A percentile compares a stretch with the other conserved stretches of the same genome.
Evolutionary conservation across 345 rosid species (phyloP).

Genomic region (Salix udensis): DNA sequence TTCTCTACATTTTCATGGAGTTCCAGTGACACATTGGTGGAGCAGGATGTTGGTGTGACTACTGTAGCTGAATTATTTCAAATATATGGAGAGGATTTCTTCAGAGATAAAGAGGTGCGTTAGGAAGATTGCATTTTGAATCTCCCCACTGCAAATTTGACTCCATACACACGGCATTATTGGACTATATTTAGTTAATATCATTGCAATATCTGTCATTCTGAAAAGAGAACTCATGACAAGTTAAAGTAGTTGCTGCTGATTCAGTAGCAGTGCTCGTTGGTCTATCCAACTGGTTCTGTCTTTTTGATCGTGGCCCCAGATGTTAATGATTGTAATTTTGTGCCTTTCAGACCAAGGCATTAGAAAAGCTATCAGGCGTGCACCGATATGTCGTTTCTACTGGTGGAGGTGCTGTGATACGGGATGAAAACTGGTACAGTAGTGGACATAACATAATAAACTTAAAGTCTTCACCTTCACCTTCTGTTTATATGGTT

Average conservation of each 20-base stretch:
- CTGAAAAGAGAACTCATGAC: not conserved
- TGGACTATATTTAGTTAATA: not conserved
- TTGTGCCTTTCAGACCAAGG: slow-evolving; percentile 57
- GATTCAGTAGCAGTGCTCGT: not conserved
- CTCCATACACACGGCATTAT: not conserved
- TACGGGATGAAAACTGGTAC: slow-evolving; percentile 75
- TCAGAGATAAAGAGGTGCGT: slow-evolving; percentile 87
- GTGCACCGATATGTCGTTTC: slow-evolving; percentile 72
- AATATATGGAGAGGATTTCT: slow-evolving; percentile 72
- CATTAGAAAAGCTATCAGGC: slow-evolving; percentile 51
- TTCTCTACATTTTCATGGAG: slow-evolving; percentile 14
- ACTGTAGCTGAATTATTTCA: slow-evolving; percentile 83
- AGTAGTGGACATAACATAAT: not conserved
- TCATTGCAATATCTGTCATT: not conserved
- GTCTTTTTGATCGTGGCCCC: not conserved
- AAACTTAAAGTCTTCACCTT: not conserved
- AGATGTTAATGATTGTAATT: slow-evolving; percentile 3
- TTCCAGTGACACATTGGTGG: slow-evolving; percentile 68
- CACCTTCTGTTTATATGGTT: not conserved
- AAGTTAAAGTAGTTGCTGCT: not conserved
- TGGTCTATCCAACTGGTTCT: slow-evolving; percentile 2
- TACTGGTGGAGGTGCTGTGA: slow-evolving; percentile 95
- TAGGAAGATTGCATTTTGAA: not conserved
- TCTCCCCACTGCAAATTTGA: not conserved
- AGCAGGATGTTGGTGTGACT: slow-evolving; percentile 55